phyloP scores from a whole-genome alignment of 495 filamentous ascomycete species.

The Aspergillus hancockii region DNA sequence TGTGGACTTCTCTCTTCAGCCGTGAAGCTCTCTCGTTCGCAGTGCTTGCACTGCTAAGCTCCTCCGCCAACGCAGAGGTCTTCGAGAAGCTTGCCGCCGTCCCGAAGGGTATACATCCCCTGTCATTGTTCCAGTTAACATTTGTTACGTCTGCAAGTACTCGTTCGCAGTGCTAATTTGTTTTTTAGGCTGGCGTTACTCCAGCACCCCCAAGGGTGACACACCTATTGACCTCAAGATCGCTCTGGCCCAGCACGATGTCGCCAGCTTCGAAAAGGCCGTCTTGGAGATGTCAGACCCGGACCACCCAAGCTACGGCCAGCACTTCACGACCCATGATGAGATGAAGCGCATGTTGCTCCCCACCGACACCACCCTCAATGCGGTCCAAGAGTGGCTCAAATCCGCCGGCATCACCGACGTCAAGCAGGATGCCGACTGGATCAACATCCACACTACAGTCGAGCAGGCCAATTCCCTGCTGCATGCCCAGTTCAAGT shows the following conservation, averaged over 20 bases:
- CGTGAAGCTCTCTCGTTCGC: conserved; percentile 42
- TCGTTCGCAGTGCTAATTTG: conserved; percentile 1
- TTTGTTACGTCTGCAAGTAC: conserved; percentile 20
- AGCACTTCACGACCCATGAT: conserved; percentile 57
- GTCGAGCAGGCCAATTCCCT: conserved; percentile 55
- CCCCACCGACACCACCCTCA: conserved; percentile 48
- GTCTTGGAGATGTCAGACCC: conserved; percentile 63
- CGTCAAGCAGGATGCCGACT: conserved; percentile 58
- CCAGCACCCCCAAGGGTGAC: conserved; percentile 28
- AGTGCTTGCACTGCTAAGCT: conserved; percentile 41
- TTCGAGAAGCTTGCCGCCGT: conserved; percentile 40
- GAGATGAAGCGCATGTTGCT: conserved; percentile 57
- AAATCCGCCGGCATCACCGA: conserved; percentile 44
- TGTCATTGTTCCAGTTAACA: conserved; percentile 4
- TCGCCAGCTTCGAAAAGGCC: conserved; percentile 59
- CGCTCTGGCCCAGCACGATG: conserved; percentile 58
- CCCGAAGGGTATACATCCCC: conserved; percentile 34
- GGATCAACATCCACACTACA: conserved; percentile 58
- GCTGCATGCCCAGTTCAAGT: conserved; percentile 57
- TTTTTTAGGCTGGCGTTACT: conserved; percentile 41
- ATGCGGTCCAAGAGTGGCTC: conserved; percentile 52
- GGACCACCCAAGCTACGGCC: conserved; percentile 59
- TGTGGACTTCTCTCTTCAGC: conserved; percentile 32
- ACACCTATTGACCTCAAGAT: conserved; percentile 43
- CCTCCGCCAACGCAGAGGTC: conserved; percentile 33